Evolutionary conservation across 106 monocot genomes (phyloP).

Genomic region (Narthecium ossifragum): DNA sequence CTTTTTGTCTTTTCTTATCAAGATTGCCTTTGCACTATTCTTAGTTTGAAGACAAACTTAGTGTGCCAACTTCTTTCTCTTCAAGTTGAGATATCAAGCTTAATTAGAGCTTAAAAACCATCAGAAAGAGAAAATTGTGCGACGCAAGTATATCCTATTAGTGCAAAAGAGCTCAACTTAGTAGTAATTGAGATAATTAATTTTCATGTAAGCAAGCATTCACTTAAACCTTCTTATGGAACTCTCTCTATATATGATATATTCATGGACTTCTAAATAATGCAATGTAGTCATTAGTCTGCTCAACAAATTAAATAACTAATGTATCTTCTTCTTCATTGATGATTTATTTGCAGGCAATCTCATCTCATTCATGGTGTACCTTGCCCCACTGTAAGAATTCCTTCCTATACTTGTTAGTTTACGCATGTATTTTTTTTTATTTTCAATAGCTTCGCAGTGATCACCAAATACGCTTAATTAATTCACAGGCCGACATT

Average conservation of each 20-base stretch:
- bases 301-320: too few relatives aligned
- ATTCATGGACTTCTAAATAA: too few relatives aligned
- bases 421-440: not conserved
- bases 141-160: too few relatives aligned
- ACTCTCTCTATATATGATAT: not conserved
- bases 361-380: slow-evolving; percentile 47
- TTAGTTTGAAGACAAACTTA: not conserved
- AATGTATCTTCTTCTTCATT: not conserved
- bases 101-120: too few relatives aligned
- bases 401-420: not conserved
- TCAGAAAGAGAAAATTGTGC: too few relatives aligned
- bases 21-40: not conserved
- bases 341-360: slow-evolving; percentile 24
- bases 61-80: not conserved
- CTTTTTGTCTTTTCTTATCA: not conserved
- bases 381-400: slow-evolving; percentile 48
- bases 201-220: not conserved
- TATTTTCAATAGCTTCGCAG: not conserved
- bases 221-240: not conserved
- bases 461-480: not conserved
- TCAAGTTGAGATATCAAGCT: not conserved
- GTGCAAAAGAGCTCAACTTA: too few relatives aligned
- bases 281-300: too few relatives aligned
- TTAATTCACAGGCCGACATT: slow-evolving; percentile 58
- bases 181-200: too few relatives aligned